Percentiles rank a stretch among this genome's conserved stretches.
These are phyloP conservation scores for Blastobotrys chiropterorum DNA, from an alignment of 805 yeast species.

Conservation along the genomic window DNA sequence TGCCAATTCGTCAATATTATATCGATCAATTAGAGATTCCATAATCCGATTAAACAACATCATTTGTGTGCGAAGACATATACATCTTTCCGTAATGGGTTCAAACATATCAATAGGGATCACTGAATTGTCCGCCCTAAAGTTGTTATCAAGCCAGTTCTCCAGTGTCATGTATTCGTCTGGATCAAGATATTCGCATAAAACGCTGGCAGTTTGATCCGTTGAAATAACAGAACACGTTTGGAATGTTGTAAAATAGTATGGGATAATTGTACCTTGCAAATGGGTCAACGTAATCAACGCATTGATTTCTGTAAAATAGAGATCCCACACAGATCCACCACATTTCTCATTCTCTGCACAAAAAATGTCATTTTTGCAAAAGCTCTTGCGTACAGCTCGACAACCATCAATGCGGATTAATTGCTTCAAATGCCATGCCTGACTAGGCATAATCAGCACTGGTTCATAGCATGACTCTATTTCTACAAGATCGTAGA, in stretches of 20 bases:
- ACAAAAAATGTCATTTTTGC: neutral
- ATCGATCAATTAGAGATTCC: neutral
- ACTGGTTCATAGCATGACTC: neutral
- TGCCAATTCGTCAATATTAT: neutral
- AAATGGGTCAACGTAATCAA: neutral
- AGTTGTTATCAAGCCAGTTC: neutral
- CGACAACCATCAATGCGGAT: neutral
- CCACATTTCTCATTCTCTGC: neutral
- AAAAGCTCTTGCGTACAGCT: neutral
- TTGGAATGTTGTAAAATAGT: neutral
- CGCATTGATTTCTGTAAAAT: neutral
- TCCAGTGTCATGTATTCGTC: neutral
- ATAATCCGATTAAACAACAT: neutral
- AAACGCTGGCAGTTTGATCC: neutral
- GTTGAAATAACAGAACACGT: neutral
- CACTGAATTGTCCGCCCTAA: neutral
- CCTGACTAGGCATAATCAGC: neutral
- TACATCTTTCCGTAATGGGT: neutral
- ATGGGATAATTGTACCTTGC: neutral
- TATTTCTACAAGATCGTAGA: neutral
- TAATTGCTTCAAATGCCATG: neutral
- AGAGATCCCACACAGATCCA: neutral
- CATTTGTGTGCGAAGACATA: neutral
- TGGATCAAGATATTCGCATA: neutral
- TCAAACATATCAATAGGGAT: neutral